Base-by-base conservation (phyloP, 352 stramenopile genomes). In the Thraustochytrium sp. region DNA sequence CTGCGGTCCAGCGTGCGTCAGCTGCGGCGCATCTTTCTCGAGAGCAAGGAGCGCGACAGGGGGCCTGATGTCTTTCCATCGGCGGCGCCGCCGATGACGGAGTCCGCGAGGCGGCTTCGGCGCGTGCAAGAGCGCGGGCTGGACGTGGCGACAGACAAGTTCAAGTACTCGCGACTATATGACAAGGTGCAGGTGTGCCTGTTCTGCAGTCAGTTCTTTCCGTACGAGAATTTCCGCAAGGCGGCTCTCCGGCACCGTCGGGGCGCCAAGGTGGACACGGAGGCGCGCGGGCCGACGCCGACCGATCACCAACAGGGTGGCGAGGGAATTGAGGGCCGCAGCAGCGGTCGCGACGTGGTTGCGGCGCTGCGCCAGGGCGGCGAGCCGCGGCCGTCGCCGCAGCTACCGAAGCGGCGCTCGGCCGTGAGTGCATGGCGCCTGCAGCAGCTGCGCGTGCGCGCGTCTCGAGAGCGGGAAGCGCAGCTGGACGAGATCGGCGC, bases 141-240 rank as follows among this genome's bases (percentile, higher is more conserved):
- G n/a, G 48, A 55, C 16, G 48, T n/a, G n/a, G n/a, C 16, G 16
- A 72, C 26, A 13, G 59, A 72, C 26, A 80, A 80, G 49, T 80
- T 48, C 38, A 76, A 44, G 38, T 80, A 46, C 26, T 61, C 68
- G 31, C 48, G 68, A 23, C 26, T 80, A 42, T 80, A 80, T 26
- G 68, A 80, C 68, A 80, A 80, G 68, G 68, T 80, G 18, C 23
- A 31, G 11, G 68, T 80, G 5, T 80, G 68, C 53, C 23, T 42
- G 5, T 80, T 80, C 31, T 80, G 68, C 51, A 64, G 53, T 26
- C 68, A 80, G 53, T 80, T 80, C 2, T 80, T 80, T 46, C 68
- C 68, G 34, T 80, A 65, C 49, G 68, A 80, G 9, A 53, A 46
- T 23, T 80, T 80, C 76, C 68, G 68, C 38, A 77, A 77, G 65